These are phyloP conservation scores for Citrus medica DNA, from an alignment of 345 rosid species.

Conservation along the genomic window DNA sequence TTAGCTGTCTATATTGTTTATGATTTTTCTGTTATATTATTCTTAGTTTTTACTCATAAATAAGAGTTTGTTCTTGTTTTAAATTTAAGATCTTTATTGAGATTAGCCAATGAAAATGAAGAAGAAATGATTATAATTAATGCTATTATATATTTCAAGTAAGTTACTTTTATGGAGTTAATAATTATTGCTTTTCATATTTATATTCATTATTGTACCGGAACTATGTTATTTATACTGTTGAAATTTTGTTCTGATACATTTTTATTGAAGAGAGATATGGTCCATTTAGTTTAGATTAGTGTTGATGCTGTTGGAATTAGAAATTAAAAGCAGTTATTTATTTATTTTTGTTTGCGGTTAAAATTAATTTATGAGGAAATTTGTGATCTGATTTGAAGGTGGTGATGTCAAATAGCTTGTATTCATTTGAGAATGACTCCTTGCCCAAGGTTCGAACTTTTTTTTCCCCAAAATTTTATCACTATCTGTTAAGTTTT, in stretches of 20 bases:
- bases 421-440: constrained; percentile 14
- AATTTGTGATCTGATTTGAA: constrained; percentile 9
- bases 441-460: constrained; percentile 26
- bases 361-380: background rate
- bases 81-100: background rate
- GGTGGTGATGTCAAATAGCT: constrained; percentile 1
- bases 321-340: background rate
- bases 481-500: no score
- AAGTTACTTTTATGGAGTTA: background rate
- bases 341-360: background rate
- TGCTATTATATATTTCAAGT: background rate
- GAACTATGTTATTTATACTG: background rate
- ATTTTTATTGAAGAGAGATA: background rate
- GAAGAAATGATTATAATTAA: background rate
- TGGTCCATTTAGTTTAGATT: no score
- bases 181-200: background rate
- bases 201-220: background rate
- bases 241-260: background rate
- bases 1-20: background rate
- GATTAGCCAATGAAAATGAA: background rate
- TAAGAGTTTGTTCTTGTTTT: background rate
- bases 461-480: no score
- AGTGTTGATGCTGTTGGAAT: background rate
- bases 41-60: background rate
- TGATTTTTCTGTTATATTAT: background rate